Conservation (phyloP, 2,329 filamentous ascomycete genomes). For the Lomentospora prolificans region DNA sequence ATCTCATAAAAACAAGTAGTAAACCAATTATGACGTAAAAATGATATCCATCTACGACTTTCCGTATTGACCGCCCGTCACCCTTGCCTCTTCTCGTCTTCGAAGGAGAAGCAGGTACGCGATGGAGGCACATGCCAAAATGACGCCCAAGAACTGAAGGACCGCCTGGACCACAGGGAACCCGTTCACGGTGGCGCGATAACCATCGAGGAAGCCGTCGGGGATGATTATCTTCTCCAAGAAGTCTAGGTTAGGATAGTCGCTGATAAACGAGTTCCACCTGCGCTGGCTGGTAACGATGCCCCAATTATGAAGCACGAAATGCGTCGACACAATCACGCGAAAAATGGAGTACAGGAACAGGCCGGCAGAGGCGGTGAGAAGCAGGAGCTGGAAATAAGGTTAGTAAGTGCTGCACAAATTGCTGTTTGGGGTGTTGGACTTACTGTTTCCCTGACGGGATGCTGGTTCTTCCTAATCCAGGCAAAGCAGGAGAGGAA, state of each 20-base stretch:
- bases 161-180: slow-evolving; percentile 3
- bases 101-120: background rate
- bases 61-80: background rate
- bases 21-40: too few relatives aligned
- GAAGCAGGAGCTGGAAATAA: background rate
- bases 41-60: background rate
- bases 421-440: too few relatives aligned
- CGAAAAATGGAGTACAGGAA: background rate
- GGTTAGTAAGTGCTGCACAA: background rate
- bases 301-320: background rate
- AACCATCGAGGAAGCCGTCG: background rate
- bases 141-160: background rate
- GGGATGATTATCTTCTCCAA: background rate
- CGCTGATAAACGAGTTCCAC: background rate
- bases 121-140: background rate
- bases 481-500: background rate
- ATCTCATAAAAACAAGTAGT: too few relatives aligned
- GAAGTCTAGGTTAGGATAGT: background rate
- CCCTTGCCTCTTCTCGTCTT: background rate
- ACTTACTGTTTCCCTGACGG: background rate
- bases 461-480: background rate
- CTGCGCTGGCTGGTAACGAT: background rate
- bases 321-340: background rate
- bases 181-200: background rate
- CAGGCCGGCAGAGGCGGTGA: background rate